phyloP scores from a whole-genome alignment of 495 filamentous ascomycete genomes.

The Trichoderma parareesei region DNA sequence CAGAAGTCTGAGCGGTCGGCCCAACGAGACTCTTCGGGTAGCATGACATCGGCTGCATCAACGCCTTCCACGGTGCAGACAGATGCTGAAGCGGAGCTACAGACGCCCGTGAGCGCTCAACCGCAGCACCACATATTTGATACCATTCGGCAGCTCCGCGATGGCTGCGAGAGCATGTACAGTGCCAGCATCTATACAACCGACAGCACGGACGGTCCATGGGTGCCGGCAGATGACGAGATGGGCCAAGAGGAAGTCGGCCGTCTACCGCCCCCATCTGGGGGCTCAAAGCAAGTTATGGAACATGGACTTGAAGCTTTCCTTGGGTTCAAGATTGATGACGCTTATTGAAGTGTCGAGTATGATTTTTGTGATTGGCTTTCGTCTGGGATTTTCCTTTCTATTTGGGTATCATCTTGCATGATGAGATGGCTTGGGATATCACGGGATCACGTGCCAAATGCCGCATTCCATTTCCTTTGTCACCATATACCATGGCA shows the following conservation, averaged over 20 bases:
- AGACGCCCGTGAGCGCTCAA: background rate
- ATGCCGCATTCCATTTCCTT: conserved; percentile 8
- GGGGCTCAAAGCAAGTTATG: background rate
- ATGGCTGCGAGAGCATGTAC: conserved; percentile 1
- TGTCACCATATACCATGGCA: conserved; percentile 7
- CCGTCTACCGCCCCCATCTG: background rate
- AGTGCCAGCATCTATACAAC: background rate
- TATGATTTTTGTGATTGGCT: background rate
- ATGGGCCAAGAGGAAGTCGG: background rate
- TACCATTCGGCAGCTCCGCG: background rate
- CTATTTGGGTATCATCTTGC: background rate
- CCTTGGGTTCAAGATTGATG: conserved; percentile 2
- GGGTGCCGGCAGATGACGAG: background rate
- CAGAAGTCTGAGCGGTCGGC: background rate
- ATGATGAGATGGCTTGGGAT: conserved; percentile 8
- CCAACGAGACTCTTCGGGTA: background rate
- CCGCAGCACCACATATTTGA: background rate
- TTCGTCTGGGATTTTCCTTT: background rate
- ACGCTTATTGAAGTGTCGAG: background rate
- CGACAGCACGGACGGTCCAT: background rate
- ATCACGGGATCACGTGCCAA: background rate
- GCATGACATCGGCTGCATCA: conserved; percentile 3
- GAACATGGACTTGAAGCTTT: conserved; percentile 2
- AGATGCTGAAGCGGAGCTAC: background rate
- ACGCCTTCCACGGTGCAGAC: background rate